These are phyloP conservation scores for Blyttiomyces sp. DNA, from an alignment of 371 early-diverging fungal species.

Conservation along the genomic window DNA sequence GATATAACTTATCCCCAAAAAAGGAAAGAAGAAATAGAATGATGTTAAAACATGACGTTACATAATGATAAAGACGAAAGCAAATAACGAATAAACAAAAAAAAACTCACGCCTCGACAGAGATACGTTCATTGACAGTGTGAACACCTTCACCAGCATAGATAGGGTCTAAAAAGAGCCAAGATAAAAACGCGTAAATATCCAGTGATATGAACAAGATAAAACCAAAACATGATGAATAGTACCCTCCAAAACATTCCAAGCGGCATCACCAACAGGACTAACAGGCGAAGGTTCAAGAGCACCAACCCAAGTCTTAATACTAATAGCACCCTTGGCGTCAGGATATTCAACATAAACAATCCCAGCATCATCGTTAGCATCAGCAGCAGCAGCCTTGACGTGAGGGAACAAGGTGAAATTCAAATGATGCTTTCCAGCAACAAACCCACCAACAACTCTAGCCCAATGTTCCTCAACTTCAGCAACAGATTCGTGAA, in stretches of 20 bases:
- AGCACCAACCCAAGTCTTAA: constrained; percentile 2
- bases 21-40: too few relatives aligned
- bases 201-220: not conserved
- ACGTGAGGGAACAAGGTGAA: constrained; percentile 6
- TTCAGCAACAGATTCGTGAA: constrained; percentile 13
- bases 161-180: constrained; percentile 2
- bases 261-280: not conserved
- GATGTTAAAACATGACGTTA: too few relatives aligned
- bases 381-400: not conserved
- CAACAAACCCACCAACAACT: constrained; percentile 5
- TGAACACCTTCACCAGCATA: constrained; percentile 10
- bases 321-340: constrained; percentile 1
- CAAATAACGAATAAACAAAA: too few relatives aligned
- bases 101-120: constrained; percentile 2
- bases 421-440: constrained; percentile 5
- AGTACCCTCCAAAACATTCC: constrained; percentile 11
- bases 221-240: constrained; percentile 23
- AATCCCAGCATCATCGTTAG: not conserved
- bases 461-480: constrained; percentile 13
- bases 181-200: too few relatives aligned
- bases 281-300: constrained; percentile 22
- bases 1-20: too few relatives aligned
- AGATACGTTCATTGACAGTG: constrained; percentile 13
- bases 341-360: not conserved
- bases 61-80: too few relatives aligned